Conservation (phyloP, 1,284 basidiomycete species). For the Ganoderma resinaceum region DNA sequence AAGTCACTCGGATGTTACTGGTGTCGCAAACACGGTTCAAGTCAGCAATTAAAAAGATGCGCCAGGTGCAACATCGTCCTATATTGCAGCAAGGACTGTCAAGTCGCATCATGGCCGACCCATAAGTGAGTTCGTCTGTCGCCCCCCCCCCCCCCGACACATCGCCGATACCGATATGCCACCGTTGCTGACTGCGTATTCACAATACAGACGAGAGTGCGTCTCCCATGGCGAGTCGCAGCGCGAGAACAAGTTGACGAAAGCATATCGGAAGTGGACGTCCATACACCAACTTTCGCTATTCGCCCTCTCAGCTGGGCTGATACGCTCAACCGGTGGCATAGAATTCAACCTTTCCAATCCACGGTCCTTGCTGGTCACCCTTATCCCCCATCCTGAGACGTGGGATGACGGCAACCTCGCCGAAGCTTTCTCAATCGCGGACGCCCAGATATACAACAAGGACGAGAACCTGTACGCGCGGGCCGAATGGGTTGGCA, state of each 20-base stretch:
- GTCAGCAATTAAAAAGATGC: not conserved
- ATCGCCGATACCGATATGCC: not conserved
- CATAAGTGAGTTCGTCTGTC: constrained; percentile 1
- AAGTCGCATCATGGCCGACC: not conserved
- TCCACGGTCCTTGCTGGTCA: not conserved
- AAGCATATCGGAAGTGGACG: not conserved
- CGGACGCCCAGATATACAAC: not conserved
- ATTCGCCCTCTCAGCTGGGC: not conserved
- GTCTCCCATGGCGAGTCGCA: not conserved
- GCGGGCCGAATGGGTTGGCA: not conserved
- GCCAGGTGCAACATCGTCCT: not conserved
- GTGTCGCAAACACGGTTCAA: not conserved
- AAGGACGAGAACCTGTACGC: constrained; percentile 3
- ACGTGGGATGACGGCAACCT: not conserved
- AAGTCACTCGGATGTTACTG: not conserved
- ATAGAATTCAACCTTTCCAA: constrained; percentile 1
- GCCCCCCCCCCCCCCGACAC: not conserved
- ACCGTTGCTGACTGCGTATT: not conserved
- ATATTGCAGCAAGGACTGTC: constrained; percentile 8
- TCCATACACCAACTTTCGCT: not conserved
- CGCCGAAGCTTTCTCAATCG: not conserved
- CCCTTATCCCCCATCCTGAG: not conserved
- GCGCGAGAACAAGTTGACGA: not conserved
- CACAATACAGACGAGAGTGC: not conserved
- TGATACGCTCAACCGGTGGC: not conserved